Conservation (phyloP, 1,284 basidiomycete species). For the Cryptococcus jaspeensis region DNA sequence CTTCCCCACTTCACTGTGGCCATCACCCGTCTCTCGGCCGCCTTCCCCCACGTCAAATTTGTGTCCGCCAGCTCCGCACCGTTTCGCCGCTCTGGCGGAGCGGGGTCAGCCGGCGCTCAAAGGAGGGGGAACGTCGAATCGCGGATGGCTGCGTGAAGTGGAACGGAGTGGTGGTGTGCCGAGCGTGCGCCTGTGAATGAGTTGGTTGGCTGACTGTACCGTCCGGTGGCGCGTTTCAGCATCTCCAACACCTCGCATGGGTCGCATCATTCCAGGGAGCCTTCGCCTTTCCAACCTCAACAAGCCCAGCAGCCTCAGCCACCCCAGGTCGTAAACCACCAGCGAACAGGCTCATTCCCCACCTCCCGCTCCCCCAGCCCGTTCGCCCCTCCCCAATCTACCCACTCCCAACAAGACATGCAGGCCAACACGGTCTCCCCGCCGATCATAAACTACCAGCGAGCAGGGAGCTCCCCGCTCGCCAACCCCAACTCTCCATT, state of each 20-base stretch:
- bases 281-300: conserved; percentile 13
- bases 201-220: no score
- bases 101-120: no score
- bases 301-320: background rate
- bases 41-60: no score
- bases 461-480: conserved; percentile 13
- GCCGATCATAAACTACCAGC: conserved; percentile 16
- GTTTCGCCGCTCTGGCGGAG: no score
- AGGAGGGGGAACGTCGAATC: no score
- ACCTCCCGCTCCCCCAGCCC: conserved; percentile 30
- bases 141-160: no score
- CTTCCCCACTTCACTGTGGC: no score
- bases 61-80: no score
- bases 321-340: conserved; percentile 6
- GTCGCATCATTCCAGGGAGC: conserved; percentile 10
- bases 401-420: conserved; percentile 7
- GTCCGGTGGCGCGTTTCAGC: conserved; percentile 8
- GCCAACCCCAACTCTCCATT: conserved; percentile 33
- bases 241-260: conserved; percentile 33
- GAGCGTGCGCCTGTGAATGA: no score
- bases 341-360: conserved; percentile 18
- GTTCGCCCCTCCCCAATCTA: conserved; percentile 14
- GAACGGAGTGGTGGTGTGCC: no score
- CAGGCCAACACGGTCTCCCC: conserved; percentile 20
- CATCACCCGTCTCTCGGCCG: no score